Percentiles rank a stretch among this genome's conserved stretches.
phyloP scores from a whole-genome alignment of 805 yeast genomes.

The Pichia kluyveri region DNA sequence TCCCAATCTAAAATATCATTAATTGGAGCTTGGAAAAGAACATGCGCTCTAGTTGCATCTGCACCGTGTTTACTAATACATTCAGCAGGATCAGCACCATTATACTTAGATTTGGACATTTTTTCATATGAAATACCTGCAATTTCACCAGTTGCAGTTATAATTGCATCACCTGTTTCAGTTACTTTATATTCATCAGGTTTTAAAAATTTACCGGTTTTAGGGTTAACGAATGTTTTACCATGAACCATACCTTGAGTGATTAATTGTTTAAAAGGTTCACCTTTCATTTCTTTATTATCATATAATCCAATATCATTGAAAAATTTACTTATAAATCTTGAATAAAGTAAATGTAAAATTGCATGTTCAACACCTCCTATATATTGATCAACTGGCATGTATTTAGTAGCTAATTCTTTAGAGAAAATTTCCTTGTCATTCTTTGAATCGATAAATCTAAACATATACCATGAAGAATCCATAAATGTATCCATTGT shows the following conservation, averaged over 20 bases:
- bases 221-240: conserved; percentile 66
- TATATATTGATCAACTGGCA: conserved; percentile 86
- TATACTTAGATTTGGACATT: conserved; percentile 93
- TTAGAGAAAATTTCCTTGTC: conserved; percentile 40
- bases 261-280: conserved; percentile 71
- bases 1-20: conserved; percentile 83
- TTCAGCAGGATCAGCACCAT: conserved; percentile 84
- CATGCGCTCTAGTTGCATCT: conserved; percentile 90
- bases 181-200: conserved; percentile 58
- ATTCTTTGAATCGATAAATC: conserved; percentile 74
- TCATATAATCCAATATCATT: conserved; percentile 67
- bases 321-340: conserved; percentile 79
- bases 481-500: conserved; percentile 99
- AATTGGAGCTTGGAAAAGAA: conserved; percentile 87
- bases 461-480: conserved; percentile 91
- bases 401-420: conserved; percentile 36
- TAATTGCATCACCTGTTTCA: conserved; percentile 33
- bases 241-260: conserved; percentile 99
- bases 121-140: conserved; percentile 69
- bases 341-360: conserved; percentile 74
- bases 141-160: conserved; percentile 38
- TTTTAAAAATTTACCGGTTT: conserved; percentile 63
- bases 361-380: conserved; percentile 99
- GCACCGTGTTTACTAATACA: conserved; percentile 78
- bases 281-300: conserved; percentile 40